These are phyloP conservation scores for Solanum lycopersicoides DNA, from an alignment of 257 asterid species.

Conservation along the genomic window DNA sequence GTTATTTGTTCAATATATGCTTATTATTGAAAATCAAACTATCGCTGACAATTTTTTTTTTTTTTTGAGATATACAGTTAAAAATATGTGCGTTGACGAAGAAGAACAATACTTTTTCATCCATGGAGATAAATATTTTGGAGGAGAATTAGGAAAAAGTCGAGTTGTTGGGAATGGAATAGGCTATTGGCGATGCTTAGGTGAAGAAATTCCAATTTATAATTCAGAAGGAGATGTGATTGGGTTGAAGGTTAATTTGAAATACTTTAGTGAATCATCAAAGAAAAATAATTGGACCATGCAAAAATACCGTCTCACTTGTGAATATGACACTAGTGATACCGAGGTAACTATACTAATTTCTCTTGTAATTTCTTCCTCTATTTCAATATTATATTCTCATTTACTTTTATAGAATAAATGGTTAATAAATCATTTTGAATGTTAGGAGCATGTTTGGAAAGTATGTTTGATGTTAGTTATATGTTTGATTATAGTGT, in stretches of 20 bases:
- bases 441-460: not conserved
- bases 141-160: not conserved
- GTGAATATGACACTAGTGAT: no score
- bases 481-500: no score
- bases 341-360: constrained; percentile 1
- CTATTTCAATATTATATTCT: not conserved
- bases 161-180: constrained; percentile 2
- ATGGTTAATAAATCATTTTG: not conserved
- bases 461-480: no score
- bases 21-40: not conserved
- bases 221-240: constrained; percentile 1
- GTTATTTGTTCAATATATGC: not conserved
- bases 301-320: constrained; percentile 9
- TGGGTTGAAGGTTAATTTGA: constrained; percentile 11
- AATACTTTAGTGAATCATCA: not conserved
- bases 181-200: constrained; percentile 18
- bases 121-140: not conserved
- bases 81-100: not conserved
- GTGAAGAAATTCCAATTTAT: constrained; percentile 12
- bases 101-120: constrained; percentile 19
- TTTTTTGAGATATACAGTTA: not conserved
- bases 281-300: constrained; percentile 23
- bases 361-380: not conserved
- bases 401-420: not conserved
- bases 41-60: no score